Evolutionary conservation across 2,329 filamentous ascomycete genomes (phyloP), one percentile per base, ranked within the genome.

Genomic region (Ophiocordyceps unilateralis): DNA sequence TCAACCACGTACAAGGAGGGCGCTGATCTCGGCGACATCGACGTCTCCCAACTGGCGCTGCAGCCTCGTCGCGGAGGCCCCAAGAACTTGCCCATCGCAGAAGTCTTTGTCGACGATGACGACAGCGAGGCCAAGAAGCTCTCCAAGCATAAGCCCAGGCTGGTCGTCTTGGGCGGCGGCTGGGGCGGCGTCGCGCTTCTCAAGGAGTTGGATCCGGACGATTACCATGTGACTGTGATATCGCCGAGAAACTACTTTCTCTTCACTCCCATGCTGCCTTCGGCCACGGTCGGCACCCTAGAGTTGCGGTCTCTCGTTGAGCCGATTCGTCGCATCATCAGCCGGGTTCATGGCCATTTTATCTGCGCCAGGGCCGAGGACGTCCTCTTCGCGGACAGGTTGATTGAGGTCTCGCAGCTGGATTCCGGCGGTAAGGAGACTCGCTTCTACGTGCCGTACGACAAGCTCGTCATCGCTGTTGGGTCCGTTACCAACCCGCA

Each of bases 241-340:
- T 93, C 87, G 12, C 89, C 91, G 0, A 83, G 83, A 30, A 96
- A 96, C 55, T 94, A 96, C 65, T 98, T 98, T 64, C 66, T 98
- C 26, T 98, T 98, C 61, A 98, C 91, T 2, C 91, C 91, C 1
- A 96, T 98, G 88, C 70, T 98, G 38, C 91, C 91, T 2, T 94
- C 87, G 28, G 93, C 91, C 8, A 98, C 93, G 0, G 91, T 98
- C 6, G 93, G 93, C 12, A 98, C 91, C 0, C 68, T 98, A 26
- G 89, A 94, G 56, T 67, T 96, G 54, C 74, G 89, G 49, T 94
- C 87, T 41, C 68, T 98, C 45, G 86, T 95, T 36, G 91, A 98
- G 61, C 91, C 91, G 0, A 84, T 98, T 47, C 77, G 91, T 47
- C 76, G 84, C 40, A 91, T 98, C 51, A 68, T 96, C 19, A 66